Conservation (phyloP, 2,329 filamentous ascomycete genomes). For the Chrysoporthe austroafricana region DNA sequence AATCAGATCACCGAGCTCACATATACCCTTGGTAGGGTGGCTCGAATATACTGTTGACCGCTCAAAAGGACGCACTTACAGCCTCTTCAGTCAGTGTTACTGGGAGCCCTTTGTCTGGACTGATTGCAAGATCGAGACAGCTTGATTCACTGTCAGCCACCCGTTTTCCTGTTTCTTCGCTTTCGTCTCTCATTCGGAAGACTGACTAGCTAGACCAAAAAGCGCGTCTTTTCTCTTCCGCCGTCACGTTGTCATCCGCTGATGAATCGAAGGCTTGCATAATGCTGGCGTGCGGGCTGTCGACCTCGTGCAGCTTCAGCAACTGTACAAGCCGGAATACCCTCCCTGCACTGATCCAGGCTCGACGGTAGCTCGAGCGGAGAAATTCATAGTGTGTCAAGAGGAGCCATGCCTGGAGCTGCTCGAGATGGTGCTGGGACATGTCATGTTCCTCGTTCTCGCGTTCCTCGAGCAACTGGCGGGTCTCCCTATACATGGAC, state of each 20-base stretch:
- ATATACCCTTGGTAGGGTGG: not conserved
- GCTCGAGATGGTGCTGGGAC: constrained; percentile 29
- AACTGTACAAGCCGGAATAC: constrained; percentile 34
- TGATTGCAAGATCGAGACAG: not conserved
- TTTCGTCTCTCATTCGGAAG: not conserved
- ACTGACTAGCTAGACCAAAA: constrained; percentile 13
- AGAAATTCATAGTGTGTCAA: constrained; percentile 34
- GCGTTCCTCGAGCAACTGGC: constrained; percentile 29
- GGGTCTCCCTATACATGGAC: constrained; percentile 12
- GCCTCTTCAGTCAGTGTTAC: constrained; percentile 1
- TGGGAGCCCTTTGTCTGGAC: constrained; percentile 2
- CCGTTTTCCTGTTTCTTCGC: not conserved
- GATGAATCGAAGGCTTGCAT: not conserved
- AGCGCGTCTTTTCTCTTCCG: constrained; percentile 20
- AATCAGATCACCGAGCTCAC: not conserved
- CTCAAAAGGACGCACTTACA: not conserved
- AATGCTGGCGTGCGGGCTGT: not conserved
- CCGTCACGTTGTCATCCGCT: not conserved
- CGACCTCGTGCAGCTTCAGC: constrained; percentile 7
- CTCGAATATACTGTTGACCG: not conserved
- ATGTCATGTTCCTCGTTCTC: not conserved
- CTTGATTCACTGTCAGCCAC: not conserved
- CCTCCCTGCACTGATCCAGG: constrained; percentile 34
- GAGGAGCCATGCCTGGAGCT: constrained; percentile 34
- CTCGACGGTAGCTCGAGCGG: constrained; percentile 32